phyloP scores from a whole-genome alignment of 2,329 filamentous ascomycete species.

The Pyrenochaeta sp. region DNA sequence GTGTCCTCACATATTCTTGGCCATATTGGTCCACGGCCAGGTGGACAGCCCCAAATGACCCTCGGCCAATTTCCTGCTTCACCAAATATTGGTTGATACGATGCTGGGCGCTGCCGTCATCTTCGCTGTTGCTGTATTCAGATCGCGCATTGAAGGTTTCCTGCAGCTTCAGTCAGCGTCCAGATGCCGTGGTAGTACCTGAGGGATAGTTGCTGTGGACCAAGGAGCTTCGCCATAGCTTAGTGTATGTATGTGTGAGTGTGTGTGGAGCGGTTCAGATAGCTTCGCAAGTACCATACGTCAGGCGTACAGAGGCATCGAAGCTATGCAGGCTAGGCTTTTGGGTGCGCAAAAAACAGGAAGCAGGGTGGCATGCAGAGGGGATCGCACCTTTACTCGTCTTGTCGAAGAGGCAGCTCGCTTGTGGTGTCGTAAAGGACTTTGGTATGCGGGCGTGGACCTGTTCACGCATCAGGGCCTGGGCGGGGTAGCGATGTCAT shows the following conservation, averaged over 20 bases:
- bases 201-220: neutral
- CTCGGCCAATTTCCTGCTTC: constrained; percentile 93
- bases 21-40: constrained; percentile 89
- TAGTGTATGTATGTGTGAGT: neutral
- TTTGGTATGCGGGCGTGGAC: constrained; percentile 67
- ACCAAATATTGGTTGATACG: constrained; percentile 96
- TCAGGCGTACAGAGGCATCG: neutral
- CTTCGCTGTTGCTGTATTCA: constrained; percentile 84
- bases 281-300: neutral
- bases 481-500: constrained; percentile 31
- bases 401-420: constrained; percentile 67
- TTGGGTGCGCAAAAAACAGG: too few species aligned
- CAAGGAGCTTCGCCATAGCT: too few species aligned
- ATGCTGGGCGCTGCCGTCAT: constrained; percentile 82
- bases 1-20: constrained; percentile 81
- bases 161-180: constrained; percentile 52
- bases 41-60: constrained; percentile 94
- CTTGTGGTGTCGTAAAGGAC: constrained; percentile 71
- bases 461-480: constrained; percentile 49
- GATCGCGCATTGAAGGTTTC: constrained; percentile 92
- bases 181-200: neutral
- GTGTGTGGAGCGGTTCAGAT: neutral
- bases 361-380: too few species aligned
- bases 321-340: neutral
- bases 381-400: constrained; percentile 65